A percentile compares a stretch with the other conserved stretches of the same genome.
Evolutionary conservation across 345 rosid genomes (phyloP).

Genomic region (Mercurialis annua): DNA sequence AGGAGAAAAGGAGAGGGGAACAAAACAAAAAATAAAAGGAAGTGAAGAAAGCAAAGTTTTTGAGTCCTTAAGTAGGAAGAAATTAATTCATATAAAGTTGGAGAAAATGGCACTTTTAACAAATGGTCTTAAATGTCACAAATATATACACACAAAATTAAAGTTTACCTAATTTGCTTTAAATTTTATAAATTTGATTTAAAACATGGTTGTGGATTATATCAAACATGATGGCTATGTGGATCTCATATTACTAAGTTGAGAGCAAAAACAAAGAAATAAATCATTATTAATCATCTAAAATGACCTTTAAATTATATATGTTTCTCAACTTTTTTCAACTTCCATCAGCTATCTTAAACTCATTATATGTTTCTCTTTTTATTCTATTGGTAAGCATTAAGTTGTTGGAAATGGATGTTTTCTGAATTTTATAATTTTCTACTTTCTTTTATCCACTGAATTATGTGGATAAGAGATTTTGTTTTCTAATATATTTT

Average conservation of each 20-base stretch:
- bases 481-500: not conserved
- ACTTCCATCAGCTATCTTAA: not conserved
- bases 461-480: not conserved
- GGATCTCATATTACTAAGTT: constrained; percentile 7
- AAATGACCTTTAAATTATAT: not conserved
- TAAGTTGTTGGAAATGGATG: no score
- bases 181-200: not conserved
- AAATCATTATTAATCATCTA: no score
- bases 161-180: constrained; percentile 14
- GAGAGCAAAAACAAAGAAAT: constrained; percentile 9
- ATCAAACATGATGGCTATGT: constrained; percentile 6
- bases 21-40: not conserved
- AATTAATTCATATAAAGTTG: constrained; percentile 13
- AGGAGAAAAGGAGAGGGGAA: not conserved
- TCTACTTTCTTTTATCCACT: not conserved
- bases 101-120: not conserved
- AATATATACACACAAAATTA: no score
- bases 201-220: constrained; percentile 2
- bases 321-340: not conserved
- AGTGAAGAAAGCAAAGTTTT: not conserved
- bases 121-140: not conserved
- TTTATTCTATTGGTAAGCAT: no score
- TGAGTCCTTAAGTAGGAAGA: constrained; percentile 20
- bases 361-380: not conserved
- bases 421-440: not conserved